phyloP scores from a whole-genome alignment of 148 eudicot species.

The Camellia granthamiana region DNA sequence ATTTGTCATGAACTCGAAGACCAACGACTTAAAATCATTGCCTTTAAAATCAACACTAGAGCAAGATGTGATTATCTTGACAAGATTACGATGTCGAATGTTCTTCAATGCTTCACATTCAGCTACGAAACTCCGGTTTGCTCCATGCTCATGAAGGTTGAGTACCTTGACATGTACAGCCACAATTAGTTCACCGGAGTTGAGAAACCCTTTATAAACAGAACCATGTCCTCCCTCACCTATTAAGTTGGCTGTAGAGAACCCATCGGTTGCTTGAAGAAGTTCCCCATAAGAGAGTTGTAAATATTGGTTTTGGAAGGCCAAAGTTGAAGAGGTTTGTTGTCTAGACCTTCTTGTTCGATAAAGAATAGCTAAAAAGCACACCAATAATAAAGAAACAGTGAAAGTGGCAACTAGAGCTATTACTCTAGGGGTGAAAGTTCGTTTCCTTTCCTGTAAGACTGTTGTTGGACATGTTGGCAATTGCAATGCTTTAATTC shows the following conservation, averaged over 20 bases:
- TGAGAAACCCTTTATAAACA: slow-evolving; percentile 26
- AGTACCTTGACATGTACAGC: slow-evolving; percentile 38
- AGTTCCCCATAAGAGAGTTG: slow-evolving; percentile 23
- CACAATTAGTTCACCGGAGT: background rate
- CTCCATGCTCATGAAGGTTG: slow-evolving; percentile 24
- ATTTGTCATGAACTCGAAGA: slow-evolving; percentile 25
- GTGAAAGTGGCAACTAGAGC: background rate
- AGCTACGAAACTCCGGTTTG: slow-evolving; percentile 20
- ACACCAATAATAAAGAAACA: background rate
- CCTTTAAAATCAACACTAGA: slow-evolving; percentile 18
- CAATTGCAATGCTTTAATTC: slow-evolving; percentile 12
- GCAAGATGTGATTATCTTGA: slow-evolving; percentile 27
- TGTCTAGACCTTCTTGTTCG: background rate
- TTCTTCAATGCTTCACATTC: slow-evolving; percentile 29
- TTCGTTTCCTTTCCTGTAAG: background rate
- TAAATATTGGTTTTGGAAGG: background rate
- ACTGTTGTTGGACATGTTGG: slow-evolving; percentile 4
- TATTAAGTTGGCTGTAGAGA: slow-evolving; percentile 19
- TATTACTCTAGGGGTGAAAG: background rate
- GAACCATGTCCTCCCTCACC: slow-evolving; percentile 26
- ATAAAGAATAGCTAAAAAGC: background rate
- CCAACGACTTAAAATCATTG: slow-evolving; percentile 21
- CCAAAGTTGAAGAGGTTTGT: background rate
- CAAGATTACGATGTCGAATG: slow-evolving; percentile 26
- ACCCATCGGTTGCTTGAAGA: slow-evolving; percentile 20